Evolutionary conservation across 2,329 filamentous ascomycete genomes (phyloP), one percentile per base, ranked within the genome.

Genomic region (Chaetothyriales sp.): DNA sequence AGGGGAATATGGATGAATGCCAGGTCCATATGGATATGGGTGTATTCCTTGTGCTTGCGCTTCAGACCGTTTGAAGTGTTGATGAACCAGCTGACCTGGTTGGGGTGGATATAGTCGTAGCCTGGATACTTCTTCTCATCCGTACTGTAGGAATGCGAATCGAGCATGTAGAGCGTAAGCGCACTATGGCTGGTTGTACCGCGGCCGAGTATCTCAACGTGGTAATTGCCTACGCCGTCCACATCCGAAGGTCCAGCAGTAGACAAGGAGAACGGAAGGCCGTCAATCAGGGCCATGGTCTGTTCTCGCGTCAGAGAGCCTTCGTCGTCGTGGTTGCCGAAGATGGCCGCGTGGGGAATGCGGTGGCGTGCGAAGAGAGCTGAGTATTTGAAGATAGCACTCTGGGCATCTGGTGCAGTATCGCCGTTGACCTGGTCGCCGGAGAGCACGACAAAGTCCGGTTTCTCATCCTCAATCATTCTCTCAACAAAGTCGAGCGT

Each of bases 301-400:
- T 79, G 78, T 3, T 77, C 72, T 51, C 92, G 83, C 15, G 81
- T 79, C 57, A 95, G 76, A 45, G 85, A 80, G 32, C 83, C 82
- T 71, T 96, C 90, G 61, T 96, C 90, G 63, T 98, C 92, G 66
- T 98, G 92, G 65, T 98, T 98, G 51, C 92, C 92, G 62, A 96
- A 95, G 53, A 98, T 96, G 54, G 83, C 82, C 15, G 88, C 86
- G 62, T 93, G 96, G 0, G 92, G 92, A 39, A 96, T 87, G 61
- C 87, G 86, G 65, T 85, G 85, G 65, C 87, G 80, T 55, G 87
- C 84, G 48, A 98, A 79, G 10, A 93, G 74, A 46, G 86, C 81
- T 5, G 86, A 84, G 61, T 89, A 87, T 68, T 98, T 98, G 73
- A 93, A 95, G 53, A 98, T 84, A 39, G 90, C 86, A 54, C 83